Conservation (phyloP, 768 basidiomycete genomes). For the Mycena belliarum region DNA sequence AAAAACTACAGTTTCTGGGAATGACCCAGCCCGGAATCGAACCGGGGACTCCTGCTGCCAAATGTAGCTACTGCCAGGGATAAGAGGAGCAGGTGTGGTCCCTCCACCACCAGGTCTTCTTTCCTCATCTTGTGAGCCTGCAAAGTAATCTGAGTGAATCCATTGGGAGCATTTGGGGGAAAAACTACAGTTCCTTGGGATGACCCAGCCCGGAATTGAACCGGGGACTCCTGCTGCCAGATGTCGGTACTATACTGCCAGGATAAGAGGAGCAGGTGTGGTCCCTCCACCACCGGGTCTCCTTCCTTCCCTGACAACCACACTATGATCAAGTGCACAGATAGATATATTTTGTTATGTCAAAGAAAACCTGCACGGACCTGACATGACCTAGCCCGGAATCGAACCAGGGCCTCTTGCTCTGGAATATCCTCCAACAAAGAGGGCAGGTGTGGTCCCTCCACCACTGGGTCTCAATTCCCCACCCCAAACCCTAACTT, state of each 20-base stretch:
- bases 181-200: no score
- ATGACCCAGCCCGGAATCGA: neutral
- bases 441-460: no score
- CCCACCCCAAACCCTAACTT: neutral
- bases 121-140: neutral
- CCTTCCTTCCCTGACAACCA: neutral
- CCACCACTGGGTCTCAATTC: neutral
- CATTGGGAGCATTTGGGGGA: no score
- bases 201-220: neutral
- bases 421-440: no score
- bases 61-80: no score
- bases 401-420: neutral
- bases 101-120: neutral
- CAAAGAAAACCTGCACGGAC: neutral
- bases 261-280: neutral
- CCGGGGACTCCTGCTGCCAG: neutral
- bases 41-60: neutral
- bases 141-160: no score
- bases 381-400: neutral
- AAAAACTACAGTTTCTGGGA: no score
- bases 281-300: slow-evolving; percentile 1
- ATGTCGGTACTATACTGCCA: no score
- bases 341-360: neutral
- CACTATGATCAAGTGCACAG: neutral
- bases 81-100: neutral